Evolutionary conservation across 2,329 filamentous ascomycete species (phyloP).

Genomic region (Fusarium aywerte): DNA sequence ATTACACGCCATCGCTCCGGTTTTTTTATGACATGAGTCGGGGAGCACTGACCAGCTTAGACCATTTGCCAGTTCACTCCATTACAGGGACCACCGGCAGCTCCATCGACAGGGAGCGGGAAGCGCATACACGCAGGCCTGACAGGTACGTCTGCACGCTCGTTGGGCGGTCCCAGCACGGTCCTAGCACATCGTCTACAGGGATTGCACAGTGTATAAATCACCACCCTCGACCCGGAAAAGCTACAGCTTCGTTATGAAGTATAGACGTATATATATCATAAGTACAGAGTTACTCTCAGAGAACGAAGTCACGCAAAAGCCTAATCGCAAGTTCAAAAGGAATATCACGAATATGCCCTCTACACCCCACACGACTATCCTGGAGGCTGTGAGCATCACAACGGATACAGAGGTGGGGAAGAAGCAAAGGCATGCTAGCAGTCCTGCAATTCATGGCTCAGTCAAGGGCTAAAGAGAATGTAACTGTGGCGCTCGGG

Average conservation of each 20-base stretch:
- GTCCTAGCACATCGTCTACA: constrained; percentile 32
- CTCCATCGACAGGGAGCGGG: constrained; percentile 45
- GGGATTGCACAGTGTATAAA: constrained; percentile 38
- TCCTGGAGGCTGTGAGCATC: background rate
- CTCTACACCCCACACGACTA: background rate
- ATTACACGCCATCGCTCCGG: constrained; percentile 11
- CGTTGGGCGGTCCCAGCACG: constrained; percentile 24
- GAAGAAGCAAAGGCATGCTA: background rate
- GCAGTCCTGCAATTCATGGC: background rate
- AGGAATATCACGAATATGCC: background rate
- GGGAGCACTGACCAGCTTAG: constrained; percentile 12
- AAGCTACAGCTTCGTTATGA: constrained; percentile 26
- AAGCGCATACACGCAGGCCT: constrained; percentile 43
- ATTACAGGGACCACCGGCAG: constrained; percentile 22
- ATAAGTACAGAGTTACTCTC: constrained; percentile 1
- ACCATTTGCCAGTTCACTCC: constrained; percentile 11
- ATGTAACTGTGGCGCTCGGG: constrained; percentile 12
- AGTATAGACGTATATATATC: constrained; percentile 8
- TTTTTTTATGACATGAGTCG: constrained; percentile 9
- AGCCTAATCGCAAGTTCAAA: constrained; percentile 6
- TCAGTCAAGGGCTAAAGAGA: background rate
- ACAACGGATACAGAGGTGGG: background rate
- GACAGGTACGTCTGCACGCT: constrained; percentile 38
- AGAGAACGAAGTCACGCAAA: constrained; percentile 5
- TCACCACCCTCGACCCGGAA: constrained; percentile 29